phyloP scores from a whole-genome alignment of 148 eudicot genomes.

The Arbutus unedo region DNA sequence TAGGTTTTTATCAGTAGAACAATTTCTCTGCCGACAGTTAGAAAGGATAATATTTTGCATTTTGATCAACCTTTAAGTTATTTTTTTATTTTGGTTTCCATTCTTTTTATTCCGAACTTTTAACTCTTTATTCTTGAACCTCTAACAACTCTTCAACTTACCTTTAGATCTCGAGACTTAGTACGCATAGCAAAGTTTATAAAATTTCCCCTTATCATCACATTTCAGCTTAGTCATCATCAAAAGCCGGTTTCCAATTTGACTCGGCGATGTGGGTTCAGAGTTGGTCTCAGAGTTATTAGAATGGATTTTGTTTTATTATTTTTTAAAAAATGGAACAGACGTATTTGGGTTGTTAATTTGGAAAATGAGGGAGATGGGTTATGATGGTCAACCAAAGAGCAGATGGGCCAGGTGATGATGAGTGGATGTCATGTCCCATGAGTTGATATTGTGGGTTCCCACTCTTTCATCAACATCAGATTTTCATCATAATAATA shows the following conservation, averaged over 20 bases:
- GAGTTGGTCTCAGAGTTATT: background rate
- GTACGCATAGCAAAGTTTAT: too few relatives aligned
- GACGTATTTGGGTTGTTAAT: background rate
- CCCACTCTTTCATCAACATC: constrained; percentile 2
- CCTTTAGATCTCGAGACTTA: too few relatives aligned
- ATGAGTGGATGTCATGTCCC: constrained; percentile 29
- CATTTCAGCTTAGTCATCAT: background rate
- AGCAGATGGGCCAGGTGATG: background rate
- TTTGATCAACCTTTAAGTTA: too few relatives aligned
- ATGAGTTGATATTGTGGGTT: constrained; percentile 31
- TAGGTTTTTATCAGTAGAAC: too few relatives aligned
- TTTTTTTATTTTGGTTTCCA: too few relatives aligned
- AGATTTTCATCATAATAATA: constrained; percentile 3
- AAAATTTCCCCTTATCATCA: background rate
- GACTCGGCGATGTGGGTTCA: background rate
- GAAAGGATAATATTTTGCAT: too few relatives aligned
- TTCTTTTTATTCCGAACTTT: too few relatives aligned
- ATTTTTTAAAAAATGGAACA: background rate
- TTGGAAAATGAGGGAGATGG: background rate
- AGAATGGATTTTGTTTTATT: background rate
- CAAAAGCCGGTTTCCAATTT: background rate
- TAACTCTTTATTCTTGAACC: too few relatives aligned
- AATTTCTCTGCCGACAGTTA: too few relatives aligned
- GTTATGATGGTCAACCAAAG: constrained; percentile 23
- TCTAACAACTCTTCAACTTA: too few relatives aligned